phyloP scores from a whole-genome alignment of 2,329 filamentous ascomycete genomes.

The Alternaria ethzedia region DNA sequence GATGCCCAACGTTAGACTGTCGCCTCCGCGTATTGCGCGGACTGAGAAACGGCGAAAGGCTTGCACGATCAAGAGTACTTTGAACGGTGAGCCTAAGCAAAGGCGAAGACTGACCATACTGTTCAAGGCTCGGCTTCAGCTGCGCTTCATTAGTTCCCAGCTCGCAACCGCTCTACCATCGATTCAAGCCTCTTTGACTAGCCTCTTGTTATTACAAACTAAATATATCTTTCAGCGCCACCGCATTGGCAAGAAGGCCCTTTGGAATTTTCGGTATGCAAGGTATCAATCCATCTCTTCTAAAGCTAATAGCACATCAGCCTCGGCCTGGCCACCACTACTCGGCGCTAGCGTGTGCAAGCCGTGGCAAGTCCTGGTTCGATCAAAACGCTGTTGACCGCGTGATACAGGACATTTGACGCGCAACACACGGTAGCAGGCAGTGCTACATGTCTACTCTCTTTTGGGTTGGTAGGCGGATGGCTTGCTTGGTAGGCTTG shows the following conservation, averaged over 20 bases:
- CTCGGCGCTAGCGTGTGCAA: neutral
- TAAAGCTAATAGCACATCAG: neutral
- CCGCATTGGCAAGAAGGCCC: neutral
- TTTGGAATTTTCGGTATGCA: neutral
- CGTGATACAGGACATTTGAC: constrained; percentile 6
- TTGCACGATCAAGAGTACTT: neutral
- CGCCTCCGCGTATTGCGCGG: neutral
- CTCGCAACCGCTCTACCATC: neutral
- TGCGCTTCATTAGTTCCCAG: neutral
- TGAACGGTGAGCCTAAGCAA: neutral
- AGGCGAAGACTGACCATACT: neutral
- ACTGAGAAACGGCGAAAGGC: neutral
- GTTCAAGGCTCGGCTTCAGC: neutral
- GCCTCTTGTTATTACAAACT: neutral
- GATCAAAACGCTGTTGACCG: neutral
- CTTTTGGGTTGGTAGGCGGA: neutral
- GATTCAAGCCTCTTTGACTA: neutral
- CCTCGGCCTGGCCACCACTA: neutral
- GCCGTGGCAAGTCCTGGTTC: neutral
- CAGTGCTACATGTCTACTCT: neutral
- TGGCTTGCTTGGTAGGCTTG: neutral
- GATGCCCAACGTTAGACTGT: neutral
- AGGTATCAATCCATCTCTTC: neutral
- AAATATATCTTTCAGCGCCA: neutral
- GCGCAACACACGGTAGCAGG: constrained; percentile 8